A percentile compares a stretch with the other conserved stretches of the same genome.
phyloP scores from a whole-genome alignment of 2,329 filamentous ascomycete genomes.

The Zelopaecilomyces penicillatus region DNA sequence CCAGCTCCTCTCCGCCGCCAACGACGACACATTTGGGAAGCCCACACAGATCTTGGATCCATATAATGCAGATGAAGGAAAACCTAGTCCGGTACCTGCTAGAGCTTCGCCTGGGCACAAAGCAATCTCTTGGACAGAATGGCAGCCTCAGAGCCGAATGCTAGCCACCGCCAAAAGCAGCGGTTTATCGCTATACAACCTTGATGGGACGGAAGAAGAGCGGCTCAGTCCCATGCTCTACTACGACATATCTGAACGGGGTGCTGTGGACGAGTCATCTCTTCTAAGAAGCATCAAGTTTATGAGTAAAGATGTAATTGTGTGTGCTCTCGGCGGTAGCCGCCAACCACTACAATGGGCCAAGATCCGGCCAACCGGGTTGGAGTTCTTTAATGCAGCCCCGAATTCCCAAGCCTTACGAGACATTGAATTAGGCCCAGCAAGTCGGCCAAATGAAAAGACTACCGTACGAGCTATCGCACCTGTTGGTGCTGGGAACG shows the following conservation, averaged over 20 bases:
- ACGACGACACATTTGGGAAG: constrained; percentile 19
- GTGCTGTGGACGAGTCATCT: constrained; percentile 14
- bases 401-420: constrained; percentile 17
- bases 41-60: constrained; percentile 16
- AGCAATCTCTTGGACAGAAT: constrained; percentile 26
- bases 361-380: constrained; percentile 37
- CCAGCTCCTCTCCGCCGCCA: constrained; percentile 32
- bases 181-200: constrained; percentile 20
- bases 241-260: constrained; percentile 18
- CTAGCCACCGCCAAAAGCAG: constrained; percentile 24
- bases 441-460: constrained; percentile 18
- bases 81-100: constrained; percentile 8
- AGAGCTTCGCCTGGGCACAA: constrained; percentile 6
- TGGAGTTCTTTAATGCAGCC: constrained; percentile 27
- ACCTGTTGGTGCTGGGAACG: constrained; percentile 30
- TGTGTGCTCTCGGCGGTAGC: constrained; percentile 35
- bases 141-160: constrained; percentile 20
- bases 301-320: constrained; percentile 36
- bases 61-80: constrained; percentile 5
- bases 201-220: constrained; percentile 10
- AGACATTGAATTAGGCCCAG: neutral
- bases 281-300: constrained; percentile 33
- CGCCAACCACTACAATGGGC: constrained; percentile 37
- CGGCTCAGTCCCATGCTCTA: constrained; percentile 13
- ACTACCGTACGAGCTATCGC: constrained; percentile 39